These are phyloP conservation scores for Pecoramyces ruminantium DNA, from an alignment of 192 early-diverging fungal species.

Conservation along the genomic window DNA sequence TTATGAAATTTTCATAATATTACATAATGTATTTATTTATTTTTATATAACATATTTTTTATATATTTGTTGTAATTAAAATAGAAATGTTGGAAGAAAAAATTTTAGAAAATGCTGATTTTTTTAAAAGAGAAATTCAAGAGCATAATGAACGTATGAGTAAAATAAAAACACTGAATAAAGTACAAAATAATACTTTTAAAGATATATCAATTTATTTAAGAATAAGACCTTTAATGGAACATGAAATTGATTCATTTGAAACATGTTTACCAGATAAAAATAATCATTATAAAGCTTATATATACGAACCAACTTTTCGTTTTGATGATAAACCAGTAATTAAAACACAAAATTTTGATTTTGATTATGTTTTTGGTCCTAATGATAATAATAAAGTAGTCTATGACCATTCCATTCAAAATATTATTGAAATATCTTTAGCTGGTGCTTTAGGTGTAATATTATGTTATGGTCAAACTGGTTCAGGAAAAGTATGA, in stretches of 20 bases:
- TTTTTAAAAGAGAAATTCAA: background rate
- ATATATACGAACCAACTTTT: background rate
- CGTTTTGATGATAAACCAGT: background rate
- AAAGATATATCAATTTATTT: background rate
- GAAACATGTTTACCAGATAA: background rate
- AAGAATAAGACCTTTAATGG: background rate
- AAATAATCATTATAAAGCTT: background rate
- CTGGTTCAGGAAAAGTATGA: constrained; percentile 16
- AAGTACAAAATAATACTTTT: background rate
- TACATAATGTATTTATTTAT: too few species aligned
- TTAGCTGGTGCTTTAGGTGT: constrained; percentile 7
- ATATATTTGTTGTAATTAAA: too few species aligned
- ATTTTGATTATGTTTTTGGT: background rate
- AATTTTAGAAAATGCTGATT: background rate
- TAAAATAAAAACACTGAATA: background rate
- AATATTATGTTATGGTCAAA: constrained; percentile 32
- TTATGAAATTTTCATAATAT: too few species aligned
- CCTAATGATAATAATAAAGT: background rate
- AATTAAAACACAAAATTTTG: background rate
- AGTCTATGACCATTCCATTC: background rate
- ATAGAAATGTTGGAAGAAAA: background rate
- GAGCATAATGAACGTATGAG: background rate
- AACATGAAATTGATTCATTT: background rate
- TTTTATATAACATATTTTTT: too few species aligned
- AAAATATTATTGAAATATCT: background rate